Percentiles rank a stretch among this genome's conserved stretches.
Evolutionary conservation across 371 early-diverging fungal genomes (phyloP).

Genomic region (Mucor plumbeus): DNA sequence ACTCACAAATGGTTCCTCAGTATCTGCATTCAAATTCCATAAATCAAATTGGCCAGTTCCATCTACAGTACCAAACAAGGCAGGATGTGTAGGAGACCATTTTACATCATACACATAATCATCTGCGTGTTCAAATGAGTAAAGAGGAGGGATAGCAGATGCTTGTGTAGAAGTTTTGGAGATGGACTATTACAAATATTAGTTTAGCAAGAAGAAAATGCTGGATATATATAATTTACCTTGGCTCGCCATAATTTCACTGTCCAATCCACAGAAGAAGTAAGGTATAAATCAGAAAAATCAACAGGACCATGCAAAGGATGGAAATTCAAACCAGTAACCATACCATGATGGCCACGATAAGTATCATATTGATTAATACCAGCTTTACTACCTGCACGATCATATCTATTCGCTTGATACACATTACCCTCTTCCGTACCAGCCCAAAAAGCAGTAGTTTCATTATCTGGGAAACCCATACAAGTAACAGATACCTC

Average conservation of each 20-base stretch:
- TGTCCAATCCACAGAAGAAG: constrained; percentile 94
- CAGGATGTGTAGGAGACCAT: constrained; percentile 96
- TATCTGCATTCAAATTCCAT: constrained; percentile 91
- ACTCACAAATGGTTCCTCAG: constrained; percentile 80
- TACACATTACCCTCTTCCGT: constrained; percentile 94
- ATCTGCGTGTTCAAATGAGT: constrained; percentile 90
- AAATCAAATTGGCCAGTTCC: constrained; percentile 89
- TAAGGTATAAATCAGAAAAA: constrained; percentile 90
- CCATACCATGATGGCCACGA: constrained; percentile 85
- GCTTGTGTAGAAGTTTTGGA: constrained; percentile 67
- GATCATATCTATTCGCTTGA: constrained; percentile 91
- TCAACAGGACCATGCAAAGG: constrained; percentile 81
- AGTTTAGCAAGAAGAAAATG: neutral
- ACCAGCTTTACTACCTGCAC: constrained; percentile 96
- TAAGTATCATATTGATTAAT: constrained; percentile 86
- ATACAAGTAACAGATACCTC: constrained; percentile 91
- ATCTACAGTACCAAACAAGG: constrained; percentile 91
- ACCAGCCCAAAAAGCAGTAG: constrained; percentile 93
- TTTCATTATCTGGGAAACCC: constrained; percentile 92
- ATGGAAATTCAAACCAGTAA: constrained; percentile 94
- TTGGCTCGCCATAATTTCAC: constrained; percentile 93
- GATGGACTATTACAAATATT: constrained; percentile 48
- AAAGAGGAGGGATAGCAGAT: constrained; percentile 70
- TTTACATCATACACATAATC: constrained; percentile 96
- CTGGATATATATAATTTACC: constrained; percentile 38